Conservation (phyloP, 345 rosid species). For the Arabidopsis suecica region DNA sequence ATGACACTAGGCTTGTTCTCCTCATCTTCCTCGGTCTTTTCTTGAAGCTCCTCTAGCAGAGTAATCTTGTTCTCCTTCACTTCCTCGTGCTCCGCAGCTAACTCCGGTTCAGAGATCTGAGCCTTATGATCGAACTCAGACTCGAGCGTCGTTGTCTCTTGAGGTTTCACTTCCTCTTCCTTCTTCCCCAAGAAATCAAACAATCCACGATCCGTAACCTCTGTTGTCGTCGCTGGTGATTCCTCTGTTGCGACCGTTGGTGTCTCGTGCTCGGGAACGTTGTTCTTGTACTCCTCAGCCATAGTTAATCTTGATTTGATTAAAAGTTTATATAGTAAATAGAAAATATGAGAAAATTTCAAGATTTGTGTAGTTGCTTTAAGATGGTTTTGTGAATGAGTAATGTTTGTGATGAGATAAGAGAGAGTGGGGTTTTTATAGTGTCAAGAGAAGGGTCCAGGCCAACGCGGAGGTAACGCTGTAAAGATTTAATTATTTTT, state of each 20-base stretch:
- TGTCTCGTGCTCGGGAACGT: slow-evolving; percentile 56
- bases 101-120: slow-evolving; percentile 54
- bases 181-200: slow-evolving; percentile 75
- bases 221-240: slow-evolving; percentile 39
- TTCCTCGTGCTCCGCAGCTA: slow-evolving; percentile 28
- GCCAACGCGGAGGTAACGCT: slow-evolving; percentile 48
- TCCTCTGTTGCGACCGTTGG: slow-evolving; percentile 37
- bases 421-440: slow-evolving; percentile 36
- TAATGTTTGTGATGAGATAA: slow-evolving; percentile 34
- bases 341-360: not conserved
- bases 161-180: slow-evolving; percentile 64
- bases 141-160: slow-evolving; percentile 53
- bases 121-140: slow-evolving; percentile 72
- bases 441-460: slow-evolving; percentile 22
- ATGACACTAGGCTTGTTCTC: slow-evolving; percentile 59
- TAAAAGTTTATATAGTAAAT: not conserved
- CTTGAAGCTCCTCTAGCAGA: slow-evolving; percentile 68
- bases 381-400: slow-evolving; percentile 27
- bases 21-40: slow-evolving; percentile 48
- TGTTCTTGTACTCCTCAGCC: slow-evolving; percentile 61
- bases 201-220: slow-evolving; percentile 68
- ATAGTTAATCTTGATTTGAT: slow-evolving; percentile 30
- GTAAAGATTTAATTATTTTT: slow-evolving; percentile 28
- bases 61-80: slow-evolving; percentile 25
- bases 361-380: not conserved